Conservation (phyloP, 768 basidiomycete genomes). For the Podaxis sp. region DNA sequence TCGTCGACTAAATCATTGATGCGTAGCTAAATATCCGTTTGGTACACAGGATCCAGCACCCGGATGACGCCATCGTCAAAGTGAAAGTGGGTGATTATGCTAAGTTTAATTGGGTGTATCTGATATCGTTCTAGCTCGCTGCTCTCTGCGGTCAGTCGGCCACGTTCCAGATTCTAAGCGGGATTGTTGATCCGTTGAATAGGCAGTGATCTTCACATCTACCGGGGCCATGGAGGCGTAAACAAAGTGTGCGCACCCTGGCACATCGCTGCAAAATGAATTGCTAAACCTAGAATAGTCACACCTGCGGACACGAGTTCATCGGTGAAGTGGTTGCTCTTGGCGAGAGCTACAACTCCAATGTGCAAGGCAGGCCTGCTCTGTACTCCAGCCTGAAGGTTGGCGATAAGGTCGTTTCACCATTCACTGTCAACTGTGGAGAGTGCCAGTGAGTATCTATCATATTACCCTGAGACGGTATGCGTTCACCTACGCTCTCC, state of each 20-base stretch:
- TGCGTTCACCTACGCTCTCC: background rate
- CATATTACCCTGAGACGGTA: background rate
- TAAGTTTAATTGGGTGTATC: background rate
- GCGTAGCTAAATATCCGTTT: no score
- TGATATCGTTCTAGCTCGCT: conserved; percentile 43
- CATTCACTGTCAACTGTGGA: conserved; percentile 82
- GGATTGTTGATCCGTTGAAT: conserved; percentile 3
- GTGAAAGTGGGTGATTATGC: conserved; percentile 48
- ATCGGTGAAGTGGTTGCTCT: conserved; percentile 70
- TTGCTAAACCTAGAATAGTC: conserved; percentile 35
- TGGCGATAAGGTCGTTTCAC: conserved; percentile 78
- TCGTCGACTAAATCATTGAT: background rate
- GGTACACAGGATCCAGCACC: conserved; percentile 55
- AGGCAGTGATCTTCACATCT: conserved; percentile 75
- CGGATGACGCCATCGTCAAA: conserved; percentile 79
- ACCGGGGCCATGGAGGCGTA: conserved; percentile 61
- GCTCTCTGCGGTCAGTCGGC: conserved; percentile 54
- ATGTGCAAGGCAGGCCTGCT: conserved; percentile 48
- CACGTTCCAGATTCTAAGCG: background rate
- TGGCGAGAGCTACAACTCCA: conserved; percentile 51
- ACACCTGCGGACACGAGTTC: conserved; percentile 76
- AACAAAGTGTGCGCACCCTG: conserved; percentile 46
- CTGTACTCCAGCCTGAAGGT: conserved; percentile 65
- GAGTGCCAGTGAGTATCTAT: conserved; percentile 69
- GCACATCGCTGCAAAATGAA: background rate